These are phyloP conservation scores for Dioscorea alata DNA, from an alignment of 106 monocot genomes.

Conservation along the genomic window DNA sequence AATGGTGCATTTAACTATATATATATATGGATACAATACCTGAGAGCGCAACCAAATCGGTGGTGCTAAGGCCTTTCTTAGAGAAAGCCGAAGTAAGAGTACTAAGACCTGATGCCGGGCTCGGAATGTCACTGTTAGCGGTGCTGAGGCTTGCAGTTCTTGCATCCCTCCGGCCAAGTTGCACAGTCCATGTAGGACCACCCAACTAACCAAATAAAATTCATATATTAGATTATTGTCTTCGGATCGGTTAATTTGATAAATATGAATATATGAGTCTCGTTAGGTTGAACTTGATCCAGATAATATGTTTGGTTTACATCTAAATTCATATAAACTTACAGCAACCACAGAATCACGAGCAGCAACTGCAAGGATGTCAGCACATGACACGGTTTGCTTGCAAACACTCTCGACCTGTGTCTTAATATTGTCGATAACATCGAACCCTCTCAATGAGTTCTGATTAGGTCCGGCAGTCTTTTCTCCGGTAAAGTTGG, in stretches of 20 bases:
- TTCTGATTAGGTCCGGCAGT: constrained; percentile 33
- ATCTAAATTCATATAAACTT: neutral
- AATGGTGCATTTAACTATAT: no score
- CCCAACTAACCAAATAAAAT: constrained; percentile 30
- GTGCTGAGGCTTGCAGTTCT: constrained; percentile 46
- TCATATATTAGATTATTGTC: no score
- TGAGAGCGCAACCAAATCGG: constrained; percentile 56
- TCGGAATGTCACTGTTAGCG: constrained; percentile 63
- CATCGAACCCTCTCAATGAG: constrained; percentile 38
- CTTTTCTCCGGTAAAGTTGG: constrained; percentile 43
- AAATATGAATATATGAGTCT: no score
- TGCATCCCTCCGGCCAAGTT: constrained; percentile 66
- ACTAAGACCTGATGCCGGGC: constrained; percentile 28
- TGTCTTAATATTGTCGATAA: constrained; percentile 38
- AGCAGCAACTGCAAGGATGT: constrained; percentile 52
- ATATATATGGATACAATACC: constrained; percentile 10
- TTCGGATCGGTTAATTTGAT: neutral
- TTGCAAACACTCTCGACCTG: constrained; percentile 32
- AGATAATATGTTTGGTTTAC: neutral
- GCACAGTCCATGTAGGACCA: constrained; percentile 66
- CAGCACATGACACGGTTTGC: constrained; percentile 49
- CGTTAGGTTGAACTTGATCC: no score
- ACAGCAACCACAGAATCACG: constrained; percentile 58
- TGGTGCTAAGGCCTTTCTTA: constrained; percentile 35
- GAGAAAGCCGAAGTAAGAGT: constrained; percentile 39